A percentile compares a stretch with the other conserved stretches of the same genome.
These are phyloP conservation scores for Trichoderma arundinaceum DNA, from an alignment of 2,329 filamentous ascomycete genomes.

Conservation along the genomic window DNA sequence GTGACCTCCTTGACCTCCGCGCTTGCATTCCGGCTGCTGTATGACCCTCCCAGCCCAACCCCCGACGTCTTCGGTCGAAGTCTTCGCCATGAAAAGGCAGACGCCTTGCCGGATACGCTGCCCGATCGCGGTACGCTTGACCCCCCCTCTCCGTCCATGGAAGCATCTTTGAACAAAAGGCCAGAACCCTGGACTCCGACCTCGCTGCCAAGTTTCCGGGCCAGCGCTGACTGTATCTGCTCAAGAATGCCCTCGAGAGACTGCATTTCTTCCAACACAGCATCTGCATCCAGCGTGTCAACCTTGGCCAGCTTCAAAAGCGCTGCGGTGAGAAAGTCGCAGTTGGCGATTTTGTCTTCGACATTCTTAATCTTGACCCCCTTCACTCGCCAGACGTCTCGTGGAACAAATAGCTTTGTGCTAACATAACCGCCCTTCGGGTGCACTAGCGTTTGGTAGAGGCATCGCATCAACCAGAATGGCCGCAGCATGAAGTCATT, in stretches of 20 bases:
- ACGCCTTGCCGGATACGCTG: constrained; percentile 70
- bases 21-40: constrained; percentile 43
- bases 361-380: constrained; percentile 89
- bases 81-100: constrained; percentile 84
- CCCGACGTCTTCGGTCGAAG: constrained; percentile 87
- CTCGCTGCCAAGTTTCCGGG: constrained; percentile 89
- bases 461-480: constrained; percentile 95
- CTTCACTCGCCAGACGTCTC: constrained; percentile 92
- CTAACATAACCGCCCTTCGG: constrained; percentile 91
- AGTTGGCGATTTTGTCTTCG: constrained; percentile 92
- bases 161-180: constrained; percentile 76
- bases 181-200: constrained; percentile 80
- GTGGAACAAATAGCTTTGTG: constrained; percentile 87
- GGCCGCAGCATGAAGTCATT: constrained; percentile 87
- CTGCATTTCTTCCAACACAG: constrained; percentile 93
- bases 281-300: constrained; percentile 88
- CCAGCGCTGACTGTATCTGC: constrained; percentile 75
- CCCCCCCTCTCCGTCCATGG: constrained; percentile 53
- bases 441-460: constrained; percentile 91
- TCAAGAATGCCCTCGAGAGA: constrained; percentile 83
- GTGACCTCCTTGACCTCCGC: constrained; percentile 48
- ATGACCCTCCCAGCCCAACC: constrained; percentile 60
- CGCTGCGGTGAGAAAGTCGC: constrained; percentile 88
- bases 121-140: constrained; percentile 57
- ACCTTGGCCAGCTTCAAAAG: constrained; percentile 82